A percentile compares a stretch with the other conserved stretches of the same genome.
Evolutionary conservation across 148 eudicot species (phyloP).

Genomic region (Amaranthus hypochondriacus): DNA sequence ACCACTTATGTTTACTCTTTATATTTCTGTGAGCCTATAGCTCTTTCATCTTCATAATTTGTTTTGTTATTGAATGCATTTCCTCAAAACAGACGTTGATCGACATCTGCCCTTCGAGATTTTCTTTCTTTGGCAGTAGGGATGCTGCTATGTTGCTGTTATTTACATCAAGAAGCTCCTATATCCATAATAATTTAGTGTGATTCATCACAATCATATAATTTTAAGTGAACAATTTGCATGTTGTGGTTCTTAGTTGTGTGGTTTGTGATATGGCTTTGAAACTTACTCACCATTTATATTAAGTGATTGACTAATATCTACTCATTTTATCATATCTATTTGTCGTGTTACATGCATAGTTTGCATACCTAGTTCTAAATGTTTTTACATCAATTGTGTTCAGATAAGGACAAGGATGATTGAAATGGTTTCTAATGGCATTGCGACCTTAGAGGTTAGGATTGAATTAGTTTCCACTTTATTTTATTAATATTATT

Average conservation of each 20-base stretch:
- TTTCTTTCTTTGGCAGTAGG: neutral
- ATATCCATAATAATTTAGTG: neutral
- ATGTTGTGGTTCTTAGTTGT: neutral
- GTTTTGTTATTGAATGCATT: neutral
- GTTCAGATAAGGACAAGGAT: conserved; percentile 78
- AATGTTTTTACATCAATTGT: neutral
- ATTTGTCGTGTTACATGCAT: neutral
- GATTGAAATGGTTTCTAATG: conserved; percentile 88
- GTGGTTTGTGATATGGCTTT: neutral
- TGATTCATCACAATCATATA: neutral
- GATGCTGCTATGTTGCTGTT: neutral
- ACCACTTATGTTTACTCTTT: neutral
- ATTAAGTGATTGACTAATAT: neutral
- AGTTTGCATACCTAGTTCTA: conserved; percentile 1
- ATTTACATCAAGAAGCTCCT: neutral
- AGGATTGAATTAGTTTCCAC: conserved; percentile 4
- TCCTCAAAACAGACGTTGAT: neutral
- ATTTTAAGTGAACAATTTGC: neutral
- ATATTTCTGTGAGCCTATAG: neutral
- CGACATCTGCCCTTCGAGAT: neutral
- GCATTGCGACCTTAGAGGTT: conserved; percentile 88
- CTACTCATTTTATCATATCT: neutral
- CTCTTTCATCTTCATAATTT: neutral
- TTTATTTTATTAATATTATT: neutral
- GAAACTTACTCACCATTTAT: neutral